Evolutionary conservation across 192 early-diverging fungal species (phyloP).

Genomic region (Coemansia sp.): DNA sequence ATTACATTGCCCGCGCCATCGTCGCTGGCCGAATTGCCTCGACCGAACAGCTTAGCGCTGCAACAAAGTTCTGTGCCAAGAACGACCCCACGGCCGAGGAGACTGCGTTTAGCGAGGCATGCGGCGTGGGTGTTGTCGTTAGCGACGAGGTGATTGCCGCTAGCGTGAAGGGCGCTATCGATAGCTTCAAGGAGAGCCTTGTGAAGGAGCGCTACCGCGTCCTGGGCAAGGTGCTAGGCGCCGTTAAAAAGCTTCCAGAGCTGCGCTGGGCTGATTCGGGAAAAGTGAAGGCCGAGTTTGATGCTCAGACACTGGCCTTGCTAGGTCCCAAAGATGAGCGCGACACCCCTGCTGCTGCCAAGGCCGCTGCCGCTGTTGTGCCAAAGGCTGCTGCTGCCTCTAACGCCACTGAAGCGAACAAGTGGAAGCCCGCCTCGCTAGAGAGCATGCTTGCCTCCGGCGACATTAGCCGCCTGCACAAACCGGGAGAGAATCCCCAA

Average conservation of each 20-base stretch:
- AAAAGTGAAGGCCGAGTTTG: slow-evolving; percentile 84
- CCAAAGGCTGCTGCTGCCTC: slow-evolving; percentile 28
- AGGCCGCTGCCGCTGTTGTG: slow-evolving; percentile 30
- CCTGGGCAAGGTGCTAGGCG: slow-evolving; percentile 72
- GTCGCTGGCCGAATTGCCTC: slow-evolving; percentile 63
- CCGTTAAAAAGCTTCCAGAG: slow-evolving; percentile 62
- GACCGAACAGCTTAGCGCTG: slow-evolving; percentile 88
- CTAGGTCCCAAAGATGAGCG: slow-evolving; percentile 99
- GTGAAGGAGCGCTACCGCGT: slow-evolving; percentile 82
- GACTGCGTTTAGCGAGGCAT: slow-evolving; percentile 74
- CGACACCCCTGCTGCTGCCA: slow-evolving; percentile 62
- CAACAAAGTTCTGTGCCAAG: slow-evolving; percentile 82
- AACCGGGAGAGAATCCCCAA: slow-evolving; percentile 95
- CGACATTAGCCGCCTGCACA: slow-evolving; percentile 88
- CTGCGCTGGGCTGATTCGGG: slow-evolving; percentile 90
- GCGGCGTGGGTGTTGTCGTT: slow-evolving; percentile 92
- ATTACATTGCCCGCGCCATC: slow-evolving; percentile 83
- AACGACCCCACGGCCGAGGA: slow-evolving; percentile 60
- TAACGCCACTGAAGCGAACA: slow-evolving; percentile 18
- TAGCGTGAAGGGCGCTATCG: slow-evolving; percentile 64
- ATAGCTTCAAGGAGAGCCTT: slow-evolving; percentile 66
- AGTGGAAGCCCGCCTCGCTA: slow-evolving; percentile 45
- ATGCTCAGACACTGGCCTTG: slow-evolving; percentile 75
- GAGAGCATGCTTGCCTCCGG: slow-evolving; percentile 85
- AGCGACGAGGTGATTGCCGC: slow-evolving; percentile 71